Conservation (phyloP, 2,329 filamentous ascomycete species). For the Curvularia eragrostidis region DNA sequence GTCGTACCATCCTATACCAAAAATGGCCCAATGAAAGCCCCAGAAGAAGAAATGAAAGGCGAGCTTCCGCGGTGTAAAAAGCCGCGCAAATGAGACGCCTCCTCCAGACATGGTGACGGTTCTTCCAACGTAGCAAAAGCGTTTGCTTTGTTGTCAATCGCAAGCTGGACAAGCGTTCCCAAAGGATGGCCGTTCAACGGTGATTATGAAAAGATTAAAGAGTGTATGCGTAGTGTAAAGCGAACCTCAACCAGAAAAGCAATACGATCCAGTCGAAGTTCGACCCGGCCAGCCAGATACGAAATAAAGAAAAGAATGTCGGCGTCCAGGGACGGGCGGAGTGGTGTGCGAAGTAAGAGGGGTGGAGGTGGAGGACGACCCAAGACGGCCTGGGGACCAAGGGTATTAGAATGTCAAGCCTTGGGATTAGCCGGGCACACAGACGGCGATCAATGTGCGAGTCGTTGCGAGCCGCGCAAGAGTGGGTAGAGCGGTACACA, state of each 20-base stretch:
- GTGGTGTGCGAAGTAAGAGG: constrained; percentile 35
- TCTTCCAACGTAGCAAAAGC: background rate
- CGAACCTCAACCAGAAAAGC: constrained; percentile 41
- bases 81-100: constrained; percentile 23
- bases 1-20: constrained; percentile 82
- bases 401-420: constrained; percentile 47
- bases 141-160: background rate
- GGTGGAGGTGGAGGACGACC: constrained; percentile 41
- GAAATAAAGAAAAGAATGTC: constrained; percentile 51
- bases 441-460: constrained; percentile 44
- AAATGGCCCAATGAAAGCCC: constrained; percentile 77
- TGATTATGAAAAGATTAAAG: constrained; percentile 47
- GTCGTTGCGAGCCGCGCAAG: constrained; percentile 37
- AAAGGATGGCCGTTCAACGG: constrained; percentile 38
- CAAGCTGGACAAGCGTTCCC: background rate
- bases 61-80: constrained; percentile 72
- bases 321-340: constrained; percentile 42
- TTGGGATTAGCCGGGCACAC: constrained; percentile 27
- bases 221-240: constrained; percentile 40
- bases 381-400: constrained; percentile 42
- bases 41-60: constrained; percentile 84
- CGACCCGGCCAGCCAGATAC: constrained; percentile 53
- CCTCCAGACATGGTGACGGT: constrained; percentile 23
- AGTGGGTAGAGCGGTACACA: constrained; percentile 40
- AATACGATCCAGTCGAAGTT: constrained; percentile 46